These are phyloP conservation scores for Tarenaya hassleriana DNA, from an alignment of 345 rosid species.

Conservation along the genomic window DNA sequence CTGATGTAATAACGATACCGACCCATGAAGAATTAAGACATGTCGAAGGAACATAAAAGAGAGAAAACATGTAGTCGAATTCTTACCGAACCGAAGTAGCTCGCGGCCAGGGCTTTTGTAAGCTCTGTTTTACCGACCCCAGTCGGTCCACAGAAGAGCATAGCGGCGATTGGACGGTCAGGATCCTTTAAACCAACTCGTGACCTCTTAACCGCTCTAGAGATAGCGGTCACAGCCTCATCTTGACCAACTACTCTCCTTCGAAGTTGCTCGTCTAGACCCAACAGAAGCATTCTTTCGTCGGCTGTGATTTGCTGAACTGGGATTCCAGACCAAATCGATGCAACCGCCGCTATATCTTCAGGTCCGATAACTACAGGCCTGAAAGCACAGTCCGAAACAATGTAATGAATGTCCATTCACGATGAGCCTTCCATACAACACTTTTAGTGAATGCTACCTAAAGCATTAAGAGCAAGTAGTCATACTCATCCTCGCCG, in stretches of 20 bases:
- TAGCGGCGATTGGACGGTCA: conserved; percentile 84
- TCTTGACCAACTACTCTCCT: conserved; percentile 90
- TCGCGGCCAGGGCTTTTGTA: conserved; percentile 76
- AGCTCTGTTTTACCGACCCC: conserved; percentile 98
- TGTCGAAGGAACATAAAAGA: conserved; percentile 3
- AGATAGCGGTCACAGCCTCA: conserved; percentile 83
- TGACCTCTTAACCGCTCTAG: conserved; percentile 96
- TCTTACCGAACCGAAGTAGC: conserved; percentile 88
- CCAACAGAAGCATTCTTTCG: conserved; percentile 66
- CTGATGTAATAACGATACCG: conserved; percentile 34
- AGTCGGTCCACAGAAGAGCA: conserved; percentile 98
- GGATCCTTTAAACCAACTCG: conserved; percentile 89
- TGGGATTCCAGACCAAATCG: conserved; percentile 96
- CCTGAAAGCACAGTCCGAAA: conserved; percentile 44
- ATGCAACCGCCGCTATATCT: conserved; percentile 91
- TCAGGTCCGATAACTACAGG: conserved; percentile 71
- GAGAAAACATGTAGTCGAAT: conserved; percentile 20
- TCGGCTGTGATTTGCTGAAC: conserved; percentile 94
- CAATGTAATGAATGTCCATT: conserved; percentile 17
- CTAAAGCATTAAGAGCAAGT: conserved; percentile 13
- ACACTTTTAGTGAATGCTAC: conserved; percentile 1
- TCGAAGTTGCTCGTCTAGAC: conserved; percentile 76
- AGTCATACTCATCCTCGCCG: conserved; percentile 56
- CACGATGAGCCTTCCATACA: too few species aligned
- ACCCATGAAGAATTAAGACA: neutral